A percentile compares a stretch with the other conserved stretches of the same genome.
phyloP scores from a whole-genome alignment of 352 stramenopile species.

The Phytophthora syringae region DNA sequence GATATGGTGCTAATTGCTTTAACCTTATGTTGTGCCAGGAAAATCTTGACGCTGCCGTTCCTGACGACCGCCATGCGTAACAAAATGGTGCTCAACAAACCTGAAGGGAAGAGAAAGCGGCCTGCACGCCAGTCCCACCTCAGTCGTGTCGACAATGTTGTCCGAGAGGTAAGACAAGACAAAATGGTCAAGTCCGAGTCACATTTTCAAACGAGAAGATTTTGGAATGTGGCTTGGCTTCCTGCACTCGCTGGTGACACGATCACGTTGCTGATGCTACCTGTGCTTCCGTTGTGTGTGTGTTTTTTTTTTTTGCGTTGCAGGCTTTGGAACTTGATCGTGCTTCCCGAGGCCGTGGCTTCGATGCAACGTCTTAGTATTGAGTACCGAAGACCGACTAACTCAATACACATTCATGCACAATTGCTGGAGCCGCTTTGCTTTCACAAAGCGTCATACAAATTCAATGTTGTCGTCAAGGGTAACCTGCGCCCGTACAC shows the following conservation, averaged over 20 bases:
- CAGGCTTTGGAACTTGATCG: slow-evolving; percentile 80
- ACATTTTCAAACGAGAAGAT: slow-evolving; percentile 18
- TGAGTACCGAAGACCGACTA: slow-evolving; percentile 13
- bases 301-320: background rate
- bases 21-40: slow-evolving; percentile 37
- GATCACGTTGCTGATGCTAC: slow-evolving; percentile 17
- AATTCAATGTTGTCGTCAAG: no score
- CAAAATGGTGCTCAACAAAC: slow-evolving; percentile 77
- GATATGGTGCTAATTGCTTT: slow-evolving; percentile 13
- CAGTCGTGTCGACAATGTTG: slow-evolving; percentile 66
- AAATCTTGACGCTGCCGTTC: slow-evolving; percentile 79
- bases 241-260: background rate
- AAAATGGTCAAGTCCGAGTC: slow-evolving; percentile 10
- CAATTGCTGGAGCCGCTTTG: background rate
- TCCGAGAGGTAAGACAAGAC: slow-evolving; percentile 59
- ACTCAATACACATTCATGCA: slow-evolving; percentile 28
- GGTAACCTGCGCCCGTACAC: no score
- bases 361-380: slow-evolving; percentile 32
- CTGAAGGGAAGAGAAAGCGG: slow-evolving; percentile 65
- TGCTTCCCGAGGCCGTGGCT: slow-evolving; percentile 44
- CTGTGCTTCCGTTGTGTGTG: no score
- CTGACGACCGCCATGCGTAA: slow-evolving; percentile 67
- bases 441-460: background rate
- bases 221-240: slow-evolving; percentile 10
- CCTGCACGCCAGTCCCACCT: slow-evolving; percentile 48